These are phyloP conservation scores for Bryoerythrophyllum caledonicum DNA, from an alignment of 225 moss, liverwort and hornwort genomes.

Conservation along the genomic window DNA sequence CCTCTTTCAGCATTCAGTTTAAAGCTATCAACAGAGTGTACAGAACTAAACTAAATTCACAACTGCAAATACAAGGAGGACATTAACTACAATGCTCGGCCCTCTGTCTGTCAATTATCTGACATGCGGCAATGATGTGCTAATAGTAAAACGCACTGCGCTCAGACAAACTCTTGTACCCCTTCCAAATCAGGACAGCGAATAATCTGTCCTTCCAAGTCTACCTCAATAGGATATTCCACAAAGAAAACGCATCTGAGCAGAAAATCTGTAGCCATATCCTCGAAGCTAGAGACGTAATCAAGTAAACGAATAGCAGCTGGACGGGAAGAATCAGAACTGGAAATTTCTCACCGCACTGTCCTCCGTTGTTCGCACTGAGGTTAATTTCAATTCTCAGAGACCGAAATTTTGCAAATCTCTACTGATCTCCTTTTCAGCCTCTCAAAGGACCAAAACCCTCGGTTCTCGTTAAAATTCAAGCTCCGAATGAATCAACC, in stretches of 20 bases:
- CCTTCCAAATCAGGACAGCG: neutral
- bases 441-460: neutral
- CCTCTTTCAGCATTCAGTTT: neutral
- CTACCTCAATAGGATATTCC: neutral
- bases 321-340: neutral
- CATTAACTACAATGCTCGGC: neutral
- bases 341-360: neutral
- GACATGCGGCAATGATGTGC: conserved; percentile 11
- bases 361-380: neutral
- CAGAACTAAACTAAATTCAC: neutral
- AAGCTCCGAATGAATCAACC: neutral
- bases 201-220: neutral
- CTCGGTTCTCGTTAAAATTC: neutral
- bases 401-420: neutral
- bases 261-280: neutral
- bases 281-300: neutral
- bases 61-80: neutral
- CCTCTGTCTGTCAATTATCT: conserved; percentile 6
- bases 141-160: conserved; percentile 5
- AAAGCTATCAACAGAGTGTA: conserved; percentile 7
- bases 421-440: neutral
- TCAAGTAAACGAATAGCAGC: neutral
- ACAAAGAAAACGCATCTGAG: neutral
- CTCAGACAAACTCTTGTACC: neutral
- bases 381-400: neutral